Evolutionary conservation across 805 yeast species (phyloP).

Genomic region (Myxozyma melibiosi): DNA sequence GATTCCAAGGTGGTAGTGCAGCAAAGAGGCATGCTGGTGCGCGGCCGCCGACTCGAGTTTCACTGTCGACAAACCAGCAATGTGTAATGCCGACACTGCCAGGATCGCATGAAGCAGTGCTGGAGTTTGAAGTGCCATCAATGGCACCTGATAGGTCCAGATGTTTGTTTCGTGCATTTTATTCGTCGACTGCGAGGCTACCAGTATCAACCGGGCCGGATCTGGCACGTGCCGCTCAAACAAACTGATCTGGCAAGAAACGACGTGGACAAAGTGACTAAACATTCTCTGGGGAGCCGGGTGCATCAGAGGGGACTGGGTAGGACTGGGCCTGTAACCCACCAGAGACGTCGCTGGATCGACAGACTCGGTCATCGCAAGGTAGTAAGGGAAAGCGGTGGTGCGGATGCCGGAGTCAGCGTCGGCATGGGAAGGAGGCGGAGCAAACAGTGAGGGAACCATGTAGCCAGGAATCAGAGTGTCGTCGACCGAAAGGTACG

Average conservation of each 20-base stretch:
- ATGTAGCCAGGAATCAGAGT: slow-evolving; percentile 12
- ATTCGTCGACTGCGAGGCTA: slow-evolving; percentile 4
- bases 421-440: slow-evolving; percentile 5
- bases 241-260: slow-evolving; percentile 20
- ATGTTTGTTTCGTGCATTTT: slow-evolving; percentile 13
- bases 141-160: slow-evolving; percentile 27
- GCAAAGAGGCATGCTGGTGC: slow-evolving; percentile 15
- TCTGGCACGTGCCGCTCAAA: slow-evolving; percentile 21
- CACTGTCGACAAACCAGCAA: slow-evolving; percentile 6
- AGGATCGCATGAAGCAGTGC: slow-evolving; percentile 24
- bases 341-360: neutral
- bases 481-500: slow-evolving; percentile 12
- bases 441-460: slow-evolving; percentile 16
- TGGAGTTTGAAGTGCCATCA: slow-evolving; percentile 21
- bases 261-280: slow-evolving; percentile 24
- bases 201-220: slow-evolving; percentile 11
- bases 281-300: slow-evolving; percentile 16
- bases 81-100: slow-evolving; percentile 23
- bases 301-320: slow-evolving; percentile 22
- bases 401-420: slow-evolving; percentile 2
- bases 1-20: slow-evolving; percentile 25
- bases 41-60: slow-evolving; percentile 11
- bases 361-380: neutral
- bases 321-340: slow-evolving; percentile 14
- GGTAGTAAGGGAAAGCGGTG: slow-evolving; percentile 9